These are phyloP conservation scores for Aspergillus sp. DNA, from an alignment of 2,329 filamentous ascomycete genomes.

Conservation along the genomic window DNA sequence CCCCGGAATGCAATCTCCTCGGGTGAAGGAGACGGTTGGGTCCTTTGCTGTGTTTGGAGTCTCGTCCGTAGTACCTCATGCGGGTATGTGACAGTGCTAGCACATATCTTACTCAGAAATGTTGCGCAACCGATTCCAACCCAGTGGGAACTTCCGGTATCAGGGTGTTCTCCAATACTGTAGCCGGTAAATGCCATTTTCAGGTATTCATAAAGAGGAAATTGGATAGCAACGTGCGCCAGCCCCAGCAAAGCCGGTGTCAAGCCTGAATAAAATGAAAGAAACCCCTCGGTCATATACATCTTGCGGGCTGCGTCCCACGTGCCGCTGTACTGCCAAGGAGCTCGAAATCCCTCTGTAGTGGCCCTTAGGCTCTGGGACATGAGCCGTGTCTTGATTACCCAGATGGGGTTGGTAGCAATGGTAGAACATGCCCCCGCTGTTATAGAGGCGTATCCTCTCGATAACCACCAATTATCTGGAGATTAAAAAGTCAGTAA, in stretches of 20 bases:
- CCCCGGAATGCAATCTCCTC: slow-evolving; percentile 53
- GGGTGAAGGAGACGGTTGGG: slow-evolving; percentile 46
- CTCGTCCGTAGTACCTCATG: slow-evolving; percentile 94
- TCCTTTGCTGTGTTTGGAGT: slow-evolving; percentile 86
- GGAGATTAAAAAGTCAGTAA: slow-evolving; percentile 12
- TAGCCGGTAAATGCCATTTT: slow-evolving; percentile 88
- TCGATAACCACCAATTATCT: slow-evolving; percentile 76
- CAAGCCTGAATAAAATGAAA: slow-evolving; percentile 92
- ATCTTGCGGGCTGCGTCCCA: slow-evolving; percentile 92
- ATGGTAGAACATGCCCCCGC: slow-evolving; percentile 92
- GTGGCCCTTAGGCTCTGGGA: slow-evolving; percentile 69
- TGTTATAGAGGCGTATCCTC: slow-evolving; percentile 84
- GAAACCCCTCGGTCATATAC: slow-evolving; percentile 84
- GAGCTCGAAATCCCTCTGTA: slow-evolving; percentile 50
- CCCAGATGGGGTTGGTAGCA: slow-evolving; percentile 97
- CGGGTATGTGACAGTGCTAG: slow-evolving; percentile 92
- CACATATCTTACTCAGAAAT: slow-evolving; percentile 89
- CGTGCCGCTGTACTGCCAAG: slow-evolving; percentile 88
- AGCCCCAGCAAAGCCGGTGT: slow-evolving; percentile 88
- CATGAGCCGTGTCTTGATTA: slow-evolving; percentile 98
- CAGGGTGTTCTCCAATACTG: slow-evolving; percentile 73
- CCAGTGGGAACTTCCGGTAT: slow-evolving; percentile 68
- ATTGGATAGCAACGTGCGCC: slow-evolving; percentile 94
- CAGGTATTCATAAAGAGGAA: slow-evolving; percentile 91
- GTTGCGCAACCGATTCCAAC: slow-evolving; percentile 82